These are phyloP conservation scores for Blastobotrys indianensis DNA, from an alignment of 1,139 yeast species.

Conservation along the genomic window DNA sequence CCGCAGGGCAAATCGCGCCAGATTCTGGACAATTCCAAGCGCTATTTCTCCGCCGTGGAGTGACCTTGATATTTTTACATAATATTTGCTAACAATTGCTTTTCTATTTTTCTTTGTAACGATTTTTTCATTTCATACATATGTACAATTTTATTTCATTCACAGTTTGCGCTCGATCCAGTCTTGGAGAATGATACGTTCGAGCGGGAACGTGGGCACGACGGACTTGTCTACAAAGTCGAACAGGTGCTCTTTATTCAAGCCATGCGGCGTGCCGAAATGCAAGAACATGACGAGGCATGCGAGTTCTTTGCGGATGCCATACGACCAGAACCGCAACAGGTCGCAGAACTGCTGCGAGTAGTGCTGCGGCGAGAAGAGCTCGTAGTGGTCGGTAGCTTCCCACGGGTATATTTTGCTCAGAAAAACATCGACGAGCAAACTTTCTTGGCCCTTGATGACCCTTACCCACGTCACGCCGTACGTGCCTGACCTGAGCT, in stretches of 20 bases:
- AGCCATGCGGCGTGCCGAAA: not conserved
- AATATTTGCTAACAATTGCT: not conserved
- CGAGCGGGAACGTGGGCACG: constrained; percentile 1
- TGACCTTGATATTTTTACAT: constrained; percentile 7
- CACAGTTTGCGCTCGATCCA: not conserved
- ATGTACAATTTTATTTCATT: constrained; percentile 1
- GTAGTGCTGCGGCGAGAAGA: constrained; percentile 2
- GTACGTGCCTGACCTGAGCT: not conserved
- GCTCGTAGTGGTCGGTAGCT: not conserved
- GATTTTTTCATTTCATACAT: not conserved
- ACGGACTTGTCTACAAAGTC: constrained; percentile 1
- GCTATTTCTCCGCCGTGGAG: constrained; percentile 41
- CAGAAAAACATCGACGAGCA: not conserved
- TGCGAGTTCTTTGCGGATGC: constrained; percentile 5
- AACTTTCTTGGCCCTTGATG: no score
- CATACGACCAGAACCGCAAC: not conserved
- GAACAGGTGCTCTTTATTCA: not conserved
- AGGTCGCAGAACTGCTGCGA: not conserved
- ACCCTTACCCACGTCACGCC: no score
- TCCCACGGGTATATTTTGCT: not conserved
- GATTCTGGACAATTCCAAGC: constrained; percentile 35
- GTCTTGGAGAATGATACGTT: not conserved
- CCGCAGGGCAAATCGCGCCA: constrained; percentile 18
- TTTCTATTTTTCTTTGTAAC: not conserved
- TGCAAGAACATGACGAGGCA: constrained; percentile 3